A percentile compares a stretch with the other conserved stretches of the same genome.
phyloP scores from a whole-genome alignment of 345 rosid species.

The Streptanthus diversifolius region DNA sequence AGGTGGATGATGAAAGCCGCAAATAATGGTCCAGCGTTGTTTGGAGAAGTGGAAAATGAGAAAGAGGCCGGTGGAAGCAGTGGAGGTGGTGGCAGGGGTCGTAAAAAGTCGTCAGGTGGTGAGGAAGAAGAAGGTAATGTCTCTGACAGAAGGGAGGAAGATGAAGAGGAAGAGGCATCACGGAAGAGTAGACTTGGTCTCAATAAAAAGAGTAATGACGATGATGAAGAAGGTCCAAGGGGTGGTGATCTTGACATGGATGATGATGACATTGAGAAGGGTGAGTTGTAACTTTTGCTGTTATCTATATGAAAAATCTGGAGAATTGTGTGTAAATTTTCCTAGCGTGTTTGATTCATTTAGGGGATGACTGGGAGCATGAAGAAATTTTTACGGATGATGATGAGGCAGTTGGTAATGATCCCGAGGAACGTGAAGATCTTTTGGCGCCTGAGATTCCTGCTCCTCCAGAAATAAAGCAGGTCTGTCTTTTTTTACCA shows the following conservation, averaged over 20 bases:
- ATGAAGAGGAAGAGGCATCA: conserved; percentile 84
- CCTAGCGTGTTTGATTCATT: conserved; percentile 9
- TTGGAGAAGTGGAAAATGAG: conserved; percentile 87
- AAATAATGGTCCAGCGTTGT: conserved; percentile 83
- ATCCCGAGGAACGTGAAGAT: conserved; percentile 92
- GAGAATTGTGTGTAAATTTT: background rate
- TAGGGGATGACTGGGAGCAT: conserved; percentile 99
- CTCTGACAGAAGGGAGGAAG: conserved; percentile 90
- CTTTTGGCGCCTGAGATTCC: conserved; percentile 86
- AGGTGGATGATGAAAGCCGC: conserved; percentile 99
- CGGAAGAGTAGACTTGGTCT: conserved; percentile 90
- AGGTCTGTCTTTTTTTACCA: conserved; percentile 40
- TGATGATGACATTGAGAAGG: conserved; percentile 94
- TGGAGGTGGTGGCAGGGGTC: conserved; percentile 62
- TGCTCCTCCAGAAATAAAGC: conserved; percentile 95
- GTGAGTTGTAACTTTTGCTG: conserved; percentile 34
- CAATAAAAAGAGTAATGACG: conserved; percentile 61
- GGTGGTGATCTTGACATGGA: conserved; percentile 94
- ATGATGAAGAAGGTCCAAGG: conserved; percentile 90
- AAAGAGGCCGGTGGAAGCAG: conserved; percentile 47
- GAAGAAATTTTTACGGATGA: conserved; percentile 98
- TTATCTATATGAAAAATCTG: background rate
- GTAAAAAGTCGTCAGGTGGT: conserved; percentile 55
- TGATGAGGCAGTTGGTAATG: conserved; percentile 93
- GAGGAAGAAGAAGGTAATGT: conserved; percentile 85